Evolutionary conservation across 2,329 filamentous ascomycete species (phyloP).

Genomic region (Metarhizium sp.): DNA sequence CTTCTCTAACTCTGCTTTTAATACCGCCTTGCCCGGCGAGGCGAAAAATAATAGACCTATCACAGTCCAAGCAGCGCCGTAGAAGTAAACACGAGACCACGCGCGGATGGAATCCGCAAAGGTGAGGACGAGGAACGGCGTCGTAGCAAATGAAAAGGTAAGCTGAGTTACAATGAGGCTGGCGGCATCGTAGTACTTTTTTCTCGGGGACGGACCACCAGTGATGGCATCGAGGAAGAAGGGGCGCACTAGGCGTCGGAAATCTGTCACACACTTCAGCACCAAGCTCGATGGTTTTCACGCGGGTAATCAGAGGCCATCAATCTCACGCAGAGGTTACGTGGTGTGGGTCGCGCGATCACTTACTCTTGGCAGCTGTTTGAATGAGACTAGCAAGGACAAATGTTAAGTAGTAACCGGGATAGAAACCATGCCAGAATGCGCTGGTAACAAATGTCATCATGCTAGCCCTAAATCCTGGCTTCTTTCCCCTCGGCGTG

Average conservation of each 20-base stretch:
- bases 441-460: constrained; percentile 92
- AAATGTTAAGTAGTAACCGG: constrained; percentile 90
- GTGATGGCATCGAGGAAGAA: constrained; percentile 82
- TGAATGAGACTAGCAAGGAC: constrained; percentile 85
- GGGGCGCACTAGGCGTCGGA: constrained; percentile 78
- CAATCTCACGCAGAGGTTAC: neutral
- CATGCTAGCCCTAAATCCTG: constrained; percentile 87
- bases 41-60: constrained; percentile 65
- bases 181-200: constrained; percentile 77
- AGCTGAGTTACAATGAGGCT: constrained; percentile 70
- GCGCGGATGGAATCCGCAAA: constrained; percentile 61
- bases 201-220: constrained; percentile 56
- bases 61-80: constrained; percentile 60
- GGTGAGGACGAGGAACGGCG: constrained; percentile 76
- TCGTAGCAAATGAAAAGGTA: constrained; percentile 72
- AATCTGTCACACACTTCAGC: constrained; percentile 47
- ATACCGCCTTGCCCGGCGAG: constrained; percentile 59
- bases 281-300: neutral
- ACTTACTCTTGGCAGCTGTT: constrained; percentile 85
- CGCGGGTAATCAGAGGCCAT: neutral
- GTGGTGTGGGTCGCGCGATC: neutral
- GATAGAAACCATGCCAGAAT: constrained; percentile 97
- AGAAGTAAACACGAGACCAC: constrained; percentile 87
- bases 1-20: constrained; percentile 50
- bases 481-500: constrained; percentile 90